Percentiles rank a stretch among this genome's conserved stretches.
Conservation (phyloP, 2,329 filamentous ascomycete species). For the Arthrobotrys conoides region DNA sequence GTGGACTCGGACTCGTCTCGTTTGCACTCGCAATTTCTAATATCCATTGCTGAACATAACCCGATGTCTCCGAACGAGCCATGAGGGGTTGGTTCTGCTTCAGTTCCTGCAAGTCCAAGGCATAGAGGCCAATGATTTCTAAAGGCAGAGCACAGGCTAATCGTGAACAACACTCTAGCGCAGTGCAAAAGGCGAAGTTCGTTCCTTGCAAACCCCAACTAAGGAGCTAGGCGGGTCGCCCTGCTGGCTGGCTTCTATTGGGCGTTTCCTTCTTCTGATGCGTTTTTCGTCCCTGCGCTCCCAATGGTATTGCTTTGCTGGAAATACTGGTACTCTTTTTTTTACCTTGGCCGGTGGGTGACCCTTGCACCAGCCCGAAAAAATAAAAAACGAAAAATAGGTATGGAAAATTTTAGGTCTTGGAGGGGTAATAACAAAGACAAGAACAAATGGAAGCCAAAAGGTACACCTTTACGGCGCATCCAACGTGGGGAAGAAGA, state of each 20-base stretch:
- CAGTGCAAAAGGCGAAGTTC: constrained; percentile 55
- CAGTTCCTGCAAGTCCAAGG: constrained; percentile 59
- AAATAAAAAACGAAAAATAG: constrained; percentile 22
- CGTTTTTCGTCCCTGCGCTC: constrained; percentile 49
- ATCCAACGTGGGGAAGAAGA: constrained; percentile 48
- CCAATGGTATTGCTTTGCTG: constrained; percentile 52
- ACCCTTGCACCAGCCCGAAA: constrained; percentile 47
- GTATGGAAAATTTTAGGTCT: constrained; percentile 38
- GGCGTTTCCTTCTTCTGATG: constrained; percentile 41
- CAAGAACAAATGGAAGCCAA: constrained; percentile 42
- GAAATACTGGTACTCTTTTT: constrained; percentile 37
- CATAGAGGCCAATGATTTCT: constrained; percentile 54
- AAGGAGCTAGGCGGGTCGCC: constrained; percentile 55
- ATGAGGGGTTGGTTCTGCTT: constrained; percentile 54
- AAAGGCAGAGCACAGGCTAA: constrained; percentile 57
- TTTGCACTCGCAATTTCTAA: constrained; percentile 53
- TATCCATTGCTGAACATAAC: constrained; percentile 38
- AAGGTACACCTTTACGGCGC: constrained; percentile 37
- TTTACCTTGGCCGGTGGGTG: constrained; percentile 52
- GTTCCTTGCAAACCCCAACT: constrained; percentile 54
- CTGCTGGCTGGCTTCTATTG: constrained; percentile 60
- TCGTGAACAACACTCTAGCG: constrained; percentile 60
- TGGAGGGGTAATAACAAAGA: constrained; percentile 55
- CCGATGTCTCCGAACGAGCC: constrained; percentile 35
- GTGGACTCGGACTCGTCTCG: constrained; percentile 17